phyloP scores from a whole-genome alignment of 768 basidiomycete genomes.

The Suillus cothurnatus region DNA sequence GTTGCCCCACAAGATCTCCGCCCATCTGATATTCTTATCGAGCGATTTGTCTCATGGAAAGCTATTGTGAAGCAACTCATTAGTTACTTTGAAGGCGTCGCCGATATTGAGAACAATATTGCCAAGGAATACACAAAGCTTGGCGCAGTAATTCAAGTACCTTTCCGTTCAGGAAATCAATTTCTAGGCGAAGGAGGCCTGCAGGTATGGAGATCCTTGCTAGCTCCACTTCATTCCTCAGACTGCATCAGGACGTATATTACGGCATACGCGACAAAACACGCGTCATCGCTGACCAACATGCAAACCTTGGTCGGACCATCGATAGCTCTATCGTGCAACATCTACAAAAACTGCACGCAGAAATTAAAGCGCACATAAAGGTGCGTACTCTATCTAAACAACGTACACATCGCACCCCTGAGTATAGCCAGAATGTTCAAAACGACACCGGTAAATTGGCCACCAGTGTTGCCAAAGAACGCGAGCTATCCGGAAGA shows the following conservation, averaged over 20 bases:
- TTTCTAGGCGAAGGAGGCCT: constrained; percentile 98
- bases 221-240: not conserved
- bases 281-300: constrained; percentile 90
- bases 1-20: constrained; percentile 87
- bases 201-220: constrained; percentile 51
- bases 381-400: constrained; percentile 52
- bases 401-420: not conserved
- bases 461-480: constrained; percentile 88
- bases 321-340: constrained; percentile 97
- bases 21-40: constrained; percentile 95
- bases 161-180: constrained; percentile 93
- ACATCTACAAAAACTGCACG: constrained; percentile 91
- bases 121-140: constrained; percentile 93
- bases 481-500: constrained; percentile 85
- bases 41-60: constrained; percentile 94
- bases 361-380: constrained; percentile 97
- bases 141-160: constrained; percentile 95
- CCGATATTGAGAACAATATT: constrained; percentile 94
- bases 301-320: constrained; percentile 93
- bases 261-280: constrained; percentile 94
- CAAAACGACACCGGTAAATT: constrained; percentile 96
- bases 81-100: constrained; percentile 83
- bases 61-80: constrained; percentile 95
- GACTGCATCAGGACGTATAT: constrained; percentile 71
- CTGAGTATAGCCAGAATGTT: constrained; percentile 58